These are phyloP conservation scores for Ajuga chamaepitys DNA, from an alignment of 257 asterid genomes.

Conservation along the genomic window DNA sequence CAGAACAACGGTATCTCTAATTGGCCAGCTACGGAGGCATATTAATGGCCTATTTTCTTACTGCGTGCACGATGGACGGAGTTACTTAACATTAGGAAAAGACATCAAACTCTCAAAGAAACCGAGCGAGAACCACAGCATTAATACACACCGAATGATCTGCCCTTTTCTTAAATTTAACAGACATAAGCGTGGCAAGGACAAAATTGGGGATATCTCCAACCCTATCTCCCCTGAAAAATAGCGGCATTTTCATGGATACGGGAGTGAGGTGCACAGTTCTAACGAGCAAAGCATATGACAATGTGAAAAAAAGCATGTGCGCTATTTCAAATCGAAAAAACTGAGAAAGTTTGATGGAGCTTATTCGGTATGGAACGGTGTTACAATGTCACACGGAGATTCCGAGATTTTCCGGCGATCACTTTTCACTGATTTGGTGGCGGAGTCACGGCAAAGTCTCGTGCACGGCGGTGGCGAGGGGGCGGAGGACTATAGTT, in stretches of 20 bases:
- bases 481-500: constrained; percentile 2
- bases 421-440: neutral
- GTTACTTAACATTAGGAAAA: neutral
- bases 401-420: neutral
- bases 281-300: neutral
- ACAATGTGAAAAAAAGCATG: neutral
- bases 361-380: neutral
- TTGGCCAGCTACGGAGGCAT: neutral
- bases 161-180: neutral
- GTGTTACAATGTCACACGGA: neutral
- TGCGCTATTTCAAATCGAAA: neutral
- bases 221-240: neutral
- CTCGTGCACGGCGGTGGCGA: constrained; percentile 1
- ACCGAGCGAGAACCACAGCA: neutral
- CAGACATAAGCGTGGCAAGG: constrained; percentile 6
- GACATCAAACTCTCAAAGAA: neutral
- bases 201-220: neutral
- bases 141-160: neutral
- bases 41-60: neutral
- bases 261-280: neutral
- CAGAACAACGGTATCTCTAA: neutral
- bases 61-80: neutral
- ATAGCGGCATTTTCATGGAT: neutral
- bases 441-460: neutral
- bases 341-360: neutral